These are phyloP conservation scores for Diaporthe sp. DNA, from an alignment of 2,329 filamentous ascomycete species.

Conservation along the genomic window DNA sequence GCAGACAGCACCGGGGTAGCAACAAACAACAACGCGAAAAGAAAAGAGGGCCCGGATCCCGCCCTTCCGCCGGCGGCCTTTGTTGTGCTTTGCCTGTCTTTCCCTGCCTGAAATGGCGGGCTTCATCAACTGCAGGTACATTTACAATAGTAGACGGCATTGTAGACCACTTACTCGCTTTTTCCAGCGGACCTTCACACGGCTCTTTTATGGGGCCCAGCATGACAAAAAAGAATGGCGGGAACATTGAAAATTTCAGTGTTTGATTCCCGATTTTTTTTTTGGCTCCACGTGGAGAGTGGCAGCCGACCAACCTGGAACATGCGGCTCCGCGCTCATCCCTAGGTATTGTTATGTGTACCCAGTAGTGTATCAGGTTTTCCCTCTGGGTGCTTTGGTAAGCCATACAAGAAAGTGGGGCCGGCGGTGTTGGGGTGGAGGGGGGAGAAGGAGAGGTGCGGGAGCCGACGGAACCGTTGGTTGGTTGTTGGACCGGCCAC, in stretches of 20 bases:
- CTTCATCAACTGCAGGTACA: background rate
- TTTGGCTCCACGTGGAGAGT: background rate
- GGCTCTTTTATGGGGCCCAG: constrained; percentile 26
- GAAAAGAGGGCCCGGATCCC: constrained; percentile 13
- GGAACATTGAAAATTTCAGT: background rate
- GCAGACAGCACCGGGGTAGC: background rate
- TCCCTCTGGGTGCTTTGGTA: constrained; percentile 8
- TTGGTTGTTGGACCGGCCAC: background rate
- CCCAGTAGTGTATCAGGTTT: background rate
- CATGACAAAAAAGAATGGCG: background rate
- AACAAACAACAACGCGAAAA: background rate
- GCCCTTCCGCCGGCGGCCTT: background rate
- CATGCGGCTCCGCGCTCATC: constrained; percentile 32
- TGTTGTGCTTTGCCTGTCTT: background rate
- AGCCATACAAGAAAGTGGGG: background rate
- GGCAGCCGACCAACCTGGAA: constrained; percentile 18
- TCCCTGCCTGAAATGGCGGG: background rate
- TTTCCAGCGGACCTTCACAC: constrained; percentile 24
- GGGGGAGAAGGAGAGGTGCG: background rate
- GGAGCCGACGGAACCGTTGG: background rate
- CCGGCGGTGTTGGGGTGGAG: background rate
- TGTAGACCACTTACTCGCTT: background rate
- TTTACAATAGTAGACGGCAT: background rate
- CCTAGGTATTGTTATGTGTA: background rate
- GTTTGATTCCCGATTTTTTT: constrained; percentile 9